Conservation (phyloP, 306 rosid species). For the Medicago lupulina region DNA sequence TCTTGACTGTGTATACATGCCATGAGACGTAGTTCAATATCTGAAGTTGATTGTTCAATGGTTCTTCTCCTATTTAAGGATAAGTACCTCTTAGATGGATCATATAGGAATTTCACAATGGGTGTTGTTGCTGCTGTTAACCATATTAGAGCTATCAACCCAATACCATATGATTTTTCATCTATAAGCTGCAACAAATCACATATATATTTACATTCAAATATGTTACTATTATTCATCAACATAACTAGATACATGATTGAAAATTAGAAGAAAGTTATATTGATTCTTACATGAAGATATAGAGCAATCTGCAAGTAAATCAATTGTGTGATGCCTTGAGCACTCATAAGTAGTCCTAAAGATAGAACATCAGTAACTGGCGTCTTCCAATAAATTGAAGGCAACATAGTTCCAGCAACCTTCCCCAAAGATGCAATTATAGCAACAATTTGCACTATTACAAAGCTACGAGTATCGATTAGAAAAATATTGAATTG, state of each 20-base stretch:
- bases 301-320: conserved; percentile 37
- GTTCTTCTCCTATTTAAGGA: conserved; percentile 45
- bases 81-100: conserved; percentile 60
- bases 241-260: background rate
- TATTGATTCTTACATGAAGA: conserved; percentile 43
- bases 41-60: conserved; percentile 48
- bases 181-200: conserved; percentile 58
- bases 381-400: conserved; percentile 58
- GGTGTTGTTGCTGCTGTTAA: conserved; percentile 52
- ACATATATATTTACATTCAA: background rate
- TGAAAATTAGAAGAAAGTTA: background rate
- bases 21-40: conserved; percentile 48
- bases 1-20: conserved; percentile 57
- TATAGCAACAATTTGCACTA: conserved; percentile 46
- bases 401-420: conserved; percentile 60
- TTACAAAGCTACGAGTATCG: background rate
- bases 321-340: conserved; percentile 60
- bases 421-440: conserved; percentile 51
- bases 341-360: conserved; percentile 61
- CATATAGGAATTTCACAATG: conserved; percentile 50
- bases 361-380: conserved; percentile 47
- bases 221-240: background rate
- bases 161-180: conserved; percentile 40
- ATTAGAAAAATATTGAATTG: conserved; percentile 23
- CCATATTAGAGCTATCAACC: conserved; percentile 48